Evolutionary conservation across 345 rosid species (phyloP), one percentile per base, ranked within the genome.

Genomic region (Corchorus capsularis): DNA sequence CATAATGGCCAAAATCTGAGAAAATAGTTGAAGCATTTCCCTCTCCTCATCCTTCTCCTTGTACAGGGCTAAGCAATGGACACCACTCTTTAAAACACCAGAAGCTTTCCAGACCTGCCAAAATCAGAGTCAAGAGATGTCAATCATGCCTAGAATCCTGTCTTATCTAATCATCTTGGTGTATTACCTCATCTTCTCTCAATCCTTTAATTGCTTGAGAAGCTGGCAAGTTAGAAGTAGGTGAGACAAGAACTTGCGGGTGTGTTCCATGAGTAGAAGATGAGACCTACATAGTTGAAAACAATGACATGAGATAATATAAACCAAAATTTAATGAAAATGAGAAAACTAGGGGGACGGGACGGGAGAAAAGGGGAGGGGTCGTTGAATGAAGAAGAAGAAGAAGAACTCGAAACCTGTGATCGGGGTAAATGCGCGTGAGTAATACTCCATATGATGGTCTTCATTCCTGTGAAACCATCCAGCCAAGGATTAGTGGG

Each of bases 41-140:
- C 85, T 93, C 83, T 93, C 99, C 85, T 96, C 99, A 19, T 96
- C 99, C 85, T 94, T 94, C 78, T 96, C 99, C 90, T 94, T 94
- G 87, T 91, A 96, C 76, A 94, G 98, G 50, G 95, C 97, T 82
- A 96, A 82, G 90, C 99, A 96, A 80, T 92, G 97, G 63, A 96
- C 97, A 75, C 99, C 99, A 83, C 98, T 94, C 84, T 87, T 94
- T 69, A 96, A 78, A 79, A 96, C 97, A 81, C 97, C 98, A 65
- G 97, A 93, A 71, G 99, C 97, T 90, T 96, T 94, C 93, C 95
- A 89, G 53, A 94, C 96, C 99, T 96, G 81, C 45, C 50, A 79
- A 82, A 76, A 56, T 69, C 69, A 71, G 80, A 71, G 66, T 84
- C 61, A 79, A 69, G 59, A 73, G 74, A 83, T 43, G 78, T 65